These are phyloP conservation scores for Penicillium cosmopolitanum DNA, from an alignment of 495 filamentous ascomycete genomes.

Conservation along the genomic window DNA sequence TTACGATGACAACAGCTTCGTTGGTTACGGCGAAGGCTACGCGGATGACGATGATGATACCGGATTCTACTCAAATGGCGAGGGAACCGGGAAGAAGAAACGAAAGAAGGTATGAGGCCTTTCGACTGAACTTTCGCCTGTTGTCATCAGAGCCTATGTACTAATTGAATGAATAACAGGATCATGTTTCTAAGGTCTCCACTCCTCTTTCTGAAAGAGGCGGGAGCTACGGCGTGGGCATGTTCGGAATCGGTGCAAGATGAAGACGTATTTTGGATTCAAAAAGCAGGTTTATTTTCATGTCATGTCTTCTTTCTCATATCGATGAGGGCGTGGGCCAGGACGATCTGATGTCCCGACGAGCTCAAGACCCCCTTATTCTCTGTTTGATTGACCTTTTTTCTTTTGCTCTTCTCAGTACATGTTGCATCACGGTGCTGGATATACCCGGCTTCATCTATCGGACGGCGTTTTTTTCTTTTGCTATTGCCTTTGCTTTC, in stretches of 20 bases:
- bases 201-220: constrained; percentile 49
- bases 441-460: constrained; percentile 58
- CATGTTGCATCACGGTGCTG: constrained; percentile 59
- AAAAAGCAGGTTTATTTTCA: constrained; percentile 27
- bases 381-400: constrained; percentile 23
- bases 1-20: constrained; percentile 70
- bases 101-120: constrained; percentile 53
- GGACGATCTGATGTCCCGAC: background rate
- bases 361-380: constrained; percentile 12
- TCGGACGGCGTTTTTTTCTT: constrained; percentile 46
- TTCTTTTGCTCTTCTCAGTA: constrained; percentile 43
- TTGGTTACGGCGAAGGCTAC: constrained; percentile 69
- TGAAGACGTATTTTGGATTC: constrained; percentile 26
- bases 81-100: constrained; percentile 51
- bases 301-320: constrained; percentile 19
- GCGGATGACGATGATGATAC: constrained; percentile 62
- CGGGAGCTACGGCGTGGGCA: constrained; percentile 51
- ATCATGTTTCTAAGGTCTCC: constrained; percentile 49
- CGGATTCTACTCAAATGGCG: constrained; percentile 49
- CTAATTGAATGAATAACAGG: constrained; percentile 30
- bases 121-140: background rate
- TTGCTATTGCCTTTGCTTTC: background rate
- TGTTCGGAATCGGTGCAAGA: constrained; percentile 54
- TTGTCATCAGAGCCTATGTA: background rate
- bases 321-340: constrained; percentile 20